These are phyloP conservation scores for Amanita polypyramis DNA, from an alignment of 768 basidiomycete species.

Conservation along the genomic window DNA sequence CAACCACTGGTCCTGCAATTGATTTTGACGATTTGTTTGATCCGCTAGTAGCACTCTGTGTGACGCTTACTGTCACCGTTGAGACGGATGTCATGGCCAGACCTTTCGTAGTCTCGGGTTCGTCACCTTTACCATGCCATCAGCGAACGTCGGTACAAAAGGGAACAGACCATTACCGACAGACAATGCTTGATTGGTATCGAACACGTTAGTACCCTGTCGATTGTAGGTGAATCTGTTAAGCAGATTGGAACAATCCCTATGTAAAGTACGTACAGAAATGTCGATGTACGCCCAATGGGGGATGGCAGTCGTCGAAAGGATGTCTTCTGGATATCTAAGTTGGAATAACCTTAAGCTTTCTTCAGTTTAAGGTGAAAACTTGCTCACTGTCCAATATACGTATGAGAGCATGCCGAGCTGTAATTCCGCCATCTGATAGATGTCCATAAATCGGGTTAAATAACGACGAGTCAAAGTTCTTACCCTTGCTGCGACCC, in stretches of 20 bases:
- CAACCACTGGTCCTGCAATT: not conserved
- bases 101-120: not conserved
- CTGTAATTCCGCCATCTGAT: not conserved
- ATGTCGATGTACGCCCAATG: slow-evolving; percentile 4
- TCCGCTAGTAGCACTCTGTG: not conserved
- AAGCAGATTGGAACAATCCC: not conserved
- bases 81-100: not conserved
- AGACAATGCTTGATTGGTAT: not conserved
- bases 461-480: not conserved
- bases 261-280: not conserved
- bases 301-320: not conserved
- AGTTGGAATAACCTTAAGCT: not conserved
- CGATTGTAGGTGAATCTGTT: not conserved
- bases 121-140: not conserved
- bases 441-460: not conserved
- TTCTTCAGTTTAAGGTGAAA: not conserved
- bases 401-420: not conserved
- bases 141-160: not conserved
- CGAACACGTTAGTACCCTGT: not conserved
- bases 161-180: not conserved
- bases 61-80: not conserved
- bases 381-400: not conserved
- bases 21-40: not conserved
- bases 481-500: slow-evolving; percentile 1
- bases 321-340: slow-evolving; percentile 1